A percentile compares a stretch with the other conserved stretches of the same genome.
Evolutionary conservation across 345 rosid genomes (phyloP).

Genomic region (Salix brachista): DNA sequence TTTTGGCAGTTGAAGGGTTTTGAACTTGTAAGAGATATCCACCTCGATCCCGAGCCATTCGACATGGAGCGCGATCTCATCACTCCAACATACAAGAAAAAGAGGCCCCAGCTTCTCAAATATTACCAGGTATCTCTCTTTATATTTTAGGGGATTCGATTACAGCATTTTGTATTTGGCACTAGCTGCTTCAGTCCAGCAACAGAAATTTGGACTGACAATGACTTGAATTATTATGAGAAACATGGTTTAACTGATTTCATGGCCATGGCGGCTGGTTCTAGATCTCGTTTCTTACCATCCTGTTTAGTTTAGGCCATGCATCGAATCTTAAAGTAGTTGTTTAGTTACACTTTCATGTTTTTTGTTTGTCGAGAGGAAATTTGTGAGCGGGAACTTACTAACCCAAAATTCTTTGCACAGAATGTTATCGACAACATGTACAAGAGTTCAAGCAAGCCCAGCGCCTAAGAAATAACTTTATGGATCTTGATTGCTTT

Average conservation of each 20-base stretch:
- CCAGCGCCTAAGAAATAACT: conserved; percentile 19
- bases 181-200: neutral
- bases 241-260: neutral
- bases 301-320: neutral
- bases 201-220: neutral
- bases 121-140: conserved; percentile 58
- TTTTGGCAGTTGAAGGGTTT: conserved; percentile 77
- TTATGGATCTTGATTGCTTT: neutral
- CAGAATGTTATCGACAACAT: conserved; percentile 64
- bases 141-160: neutral
- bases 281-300: neutral
- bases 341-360: no score
- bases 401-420: conserved; percentile 4
- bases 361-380: neutral
- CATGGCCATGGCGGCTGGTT: neutral
- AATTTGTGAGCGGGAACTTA: neutral
- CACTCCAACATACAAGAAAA: conserved; percentile 93
- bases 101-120: conserved; percentile 84
- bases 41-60: conserved; percentile 79
- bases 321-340: neutral
- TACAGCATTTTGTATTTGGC: neutral
- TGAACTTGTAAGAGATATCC: conserved; percentile 72
- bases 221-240: neutral
- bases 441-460: conserved; percentile 56
- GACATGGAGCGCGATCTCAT: conserved; percentile 85